Evolutionary conservation across 2,329 filamentous ascomycete genomes (phyloP).

Genomic region (Penicillium olsonii): DNA sequence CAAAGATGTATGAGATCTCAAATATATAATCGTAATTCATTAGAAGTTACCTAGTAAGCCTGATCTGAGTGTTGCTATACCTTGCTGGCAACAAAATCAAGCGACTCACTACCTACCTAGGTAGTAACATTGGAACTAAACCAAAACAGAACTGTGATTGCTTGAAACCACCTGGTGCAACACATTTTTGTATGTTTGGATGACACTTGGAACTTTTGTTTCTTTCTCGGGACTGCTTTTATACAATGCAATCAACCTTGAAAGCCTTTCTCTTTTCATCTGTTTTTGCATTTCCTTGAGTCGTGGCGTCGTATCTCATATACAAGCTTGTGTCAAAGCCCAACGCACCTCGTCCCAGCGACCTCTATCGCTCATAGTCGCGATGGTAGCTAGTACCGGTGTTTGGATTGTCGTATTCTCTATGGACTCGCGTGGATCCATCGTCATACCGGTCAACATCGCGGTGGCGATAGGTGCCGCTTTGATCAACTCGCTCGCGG

Average conservation of each 20-base stretch:
- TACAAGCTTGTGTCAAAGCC: constrained; percentile 10
- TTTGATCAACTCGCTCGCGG: constrained; percentile 32
- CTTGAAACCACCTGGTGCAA: not conserved
- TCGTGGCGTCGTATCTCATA: constrained; percentile 16
- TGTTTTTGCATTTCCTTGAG: constrained; percentile 7
- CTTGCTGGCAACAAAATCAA: no score
- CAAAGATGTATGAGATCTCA: no score
- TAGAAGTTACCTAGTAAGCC: no score
- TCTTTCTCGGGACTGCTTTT: not conserved
- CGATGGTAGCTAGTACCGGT: constrained; percentile 36
- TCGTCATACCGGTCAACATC: constrained; percentile 35
- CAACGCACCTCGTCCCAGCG: constrained; percentile 1
- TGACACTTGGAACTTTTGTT: not conserved
- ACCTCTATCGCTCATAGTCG: constrained; percentile 28
- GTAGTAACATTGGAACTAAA: no score
- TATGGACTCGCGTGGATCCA: constrained; percentile 31
- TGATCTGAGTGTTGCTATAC: no score
- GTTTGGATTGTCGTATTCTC: constrained; percentile 37
- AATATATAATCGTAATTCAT: no score
- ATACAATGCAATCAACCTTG: not conserved
- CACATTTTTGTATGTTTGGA: not conserved
- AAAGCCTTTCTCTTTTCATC: not conserved
- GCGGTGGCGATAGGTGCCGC: constrained; percentile 34
- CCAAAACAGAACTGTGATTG: not conserved
- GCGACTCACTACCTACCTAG: not conserved